Base-by-base conservation (phyloP, 2,329 filamentous ascomycete species). In the Ambrosiella cleistominuta region DNA sequence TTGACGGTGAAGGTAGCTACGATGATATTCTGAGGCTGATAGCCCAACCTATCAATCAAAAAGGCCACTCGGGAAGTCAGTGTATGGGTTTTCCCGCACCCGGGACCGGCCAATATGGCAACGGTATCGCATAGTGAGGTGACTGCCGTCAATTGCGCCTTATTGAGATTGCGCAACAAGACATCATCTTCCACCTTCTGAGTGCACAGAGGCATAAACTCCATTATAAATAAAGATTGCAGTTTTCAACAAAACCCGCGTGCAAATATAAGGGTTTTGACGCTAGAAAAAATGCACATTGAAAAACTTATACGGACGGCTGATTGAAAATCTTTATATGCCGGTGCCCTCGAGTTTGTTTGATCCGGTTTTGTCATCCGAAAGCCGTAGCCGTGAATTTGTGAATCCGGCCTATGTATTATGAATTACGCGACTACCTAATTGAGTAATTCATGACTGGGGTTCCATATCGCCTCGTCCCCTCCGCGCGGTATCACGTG, bases 1-100 rank as follows among this genome's bases (percentile, higher is more conserved):
- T 97, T 97, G 68, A 95, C 89, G 1, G 93, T 98, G 67, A 98
- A 98, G 0, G 91, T 97, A 62, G 91, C 93, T 61, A 96, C 91
- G 61, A 98, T 83, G 65, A 97, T 82, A 71, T 96, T 88, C 72
- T 86, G 82, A 65, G 91, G 91, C 59, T 81, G 78, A 64, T 88
- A 80, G 47, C 83, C 80, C 64, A 80, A 73, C 64, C 85, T 75
- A 55, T 83, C 79, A 57, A 96, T 78, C 37, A 96, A 80, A 76
- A 91, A 94, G 64, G 90, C 90, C 60, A 96, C 88, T 62, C 93
- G 85, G 50, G 90, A 88, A 0, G 90, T 95, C 57, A 98, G 76
- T 0, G 93, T 97, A 69, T 96, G 94, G 12, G 91, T 98, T 71
- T 98, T 97, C 17, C 93, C 91, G 61, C 80, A 84, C 15, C 82